Conservation (phyloP, 495 filamentous ascomycete species). For the Astrothelium macrocarpum region DNA sequence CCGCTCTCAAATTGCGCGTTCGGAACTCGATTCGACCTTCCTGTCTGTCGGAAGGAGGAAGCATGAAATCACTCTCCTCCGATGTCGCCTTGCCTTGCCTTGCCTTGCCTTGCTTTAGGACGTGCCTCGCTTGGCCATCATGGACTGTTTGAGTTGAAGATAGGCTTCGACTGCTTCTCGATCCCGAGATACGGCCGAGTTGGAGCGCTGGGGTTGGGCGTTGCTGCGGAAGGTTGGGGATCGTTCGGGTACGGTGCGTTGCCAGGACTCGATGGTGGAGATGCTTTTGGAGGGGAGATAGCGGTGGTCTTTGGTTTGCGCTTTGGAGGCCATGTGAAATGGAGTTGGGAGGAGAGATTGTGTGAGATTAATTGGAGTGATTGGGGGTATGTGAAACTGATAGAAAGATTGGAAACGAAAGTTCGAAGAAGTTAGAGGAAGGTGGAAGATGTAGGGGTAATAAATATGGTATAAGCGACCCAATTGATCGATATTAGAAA, state of each 20-base stretch:
- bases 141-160: not conserved
- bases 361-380: not conserved
- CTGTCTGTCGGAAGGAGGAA: not conserved
- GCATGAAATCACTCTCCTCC: too few relatives aligned
- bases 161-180: not conserved
- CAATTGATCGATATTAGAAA: not conserved
- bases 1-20: too few relatives aligned
- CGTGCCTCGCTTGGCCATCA: not conserved
- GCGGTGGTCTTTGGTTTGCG: not conserved
- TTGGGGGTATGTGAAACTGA: not conserved
- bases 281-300: not conserved
- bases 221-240: not conserved
- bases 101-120: too few relatives aligned
- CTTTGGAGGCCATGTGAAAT: not conserved
- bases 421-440: not conserved
- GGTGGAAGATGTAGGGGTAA: not conserved
- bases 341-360: too few relatives aligned
- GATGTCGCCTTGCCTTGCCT: too few relatives aligned
- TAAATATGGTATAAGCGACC: not conserved
- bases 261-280: slow-evolving; percentile 4
- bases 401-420: not conserved
- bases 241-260: not conserved
- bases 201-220: not conserved
- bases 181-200: not conserved
- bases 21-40: too few relatives aligned